Base-by-base conservation (phyloP, 192 early-diverging fungal species). In the Paraglomus occultum region DNA sequence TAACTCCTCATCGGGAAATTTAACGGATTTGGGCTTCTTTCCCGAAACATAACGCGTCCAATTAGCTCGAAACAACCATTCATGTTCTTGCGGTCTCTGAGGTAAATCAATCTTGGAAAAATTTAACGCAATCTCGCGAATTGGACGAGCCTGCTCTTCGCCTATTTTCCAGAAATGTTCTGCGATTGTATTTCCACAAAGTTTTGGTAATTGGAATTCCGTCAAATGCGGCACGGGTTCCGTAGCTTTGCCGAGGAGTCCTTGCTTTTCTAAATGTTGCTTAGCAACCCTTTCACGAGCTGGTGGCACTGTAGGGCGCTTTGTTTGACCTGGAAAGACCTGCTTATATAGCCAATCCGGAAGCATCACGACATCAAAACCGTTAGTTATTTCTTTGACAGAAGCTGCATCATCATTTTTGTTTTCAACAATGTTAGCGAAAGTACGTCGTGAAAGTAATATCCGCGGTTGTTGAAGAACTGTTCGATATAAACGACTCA, bases 121-220 rank as follows among this genome's bases (percentile, higher is more conserved):
- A 8, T 39, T 6, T n/a, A 77, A 58, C 14, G 92, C 87, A 57
- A 88, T 74, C 2, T 72, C 59, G 51, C 86, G 67, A 58, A 87
- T 88, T 9, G 83, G 77, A 40, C 83, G 79, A 0, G 89, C 80
- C 8, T 89, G 85, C 44, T 88, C 76, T 45, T 73, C 31, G 18
- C 93, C 93, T 11, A 98, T 80, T 23, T 82, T 76, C 48, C 76
- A 77, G 64, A 98, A 95, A 74, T 96, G 94, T 47, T 89, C 86
- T 46, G 91, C 87, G 8, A 98, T 83, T 17, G 60, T 72, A n/a
- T 73, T 49, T 4, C 83, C 83, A 14, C 51, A 45, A n/a, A 68
- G 45, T 6, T 54, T 55, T 20, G 52, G 66, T 44, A 68, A n/a
- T 9, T 54, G 0, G 18, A 68, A 68, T 52, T 18, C 2, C 3